Conservation (phyloP, 2,329 filamentous ascomycete genomes). For the Trichoderma koningii region DNA sequence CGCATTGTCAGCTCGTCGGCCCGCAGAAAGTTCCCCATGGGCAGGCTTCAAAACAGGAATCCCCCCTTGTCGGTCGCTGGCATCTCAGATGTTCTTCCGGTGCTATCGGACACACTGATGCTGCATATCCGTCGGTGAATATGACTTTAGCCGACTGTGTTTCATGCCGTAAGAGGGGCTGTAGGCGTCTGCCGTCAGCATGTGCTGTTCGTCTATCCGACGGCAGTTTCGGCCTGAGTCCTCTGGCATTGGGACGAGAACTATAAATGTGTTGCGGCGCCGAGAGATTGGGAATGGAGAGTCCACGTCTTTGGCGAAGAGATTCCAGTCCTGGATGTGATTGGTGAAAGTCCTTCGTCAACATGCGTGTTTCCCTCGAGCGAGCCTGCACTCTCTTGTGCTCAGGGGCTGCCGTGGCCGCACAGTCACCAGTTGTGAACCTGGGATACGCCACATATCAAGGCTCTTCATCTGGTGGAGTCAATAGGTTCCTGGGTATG, state of each 20-base stretch:
- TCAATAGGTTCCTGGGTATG: slow-evolving; percentile 39
- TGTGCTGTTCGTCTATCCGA: not conserved
- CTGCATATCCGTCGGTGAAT: slow-evolving; percentile 11
- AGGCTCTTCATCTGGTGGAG: slow-evolving; percentile 27
- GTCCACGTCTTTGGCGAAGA: not conserved
- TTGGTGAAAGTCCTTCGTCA: not conserved
- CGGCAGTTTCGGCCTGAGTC: slow-evolving; percentile 7
- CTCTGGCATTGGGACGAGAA: not conserved
- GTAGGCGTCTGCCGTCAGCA: not conserved
- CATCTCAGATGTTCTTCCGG: not conserved
- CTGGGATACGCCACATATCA: slow-evolving; percentile 23
- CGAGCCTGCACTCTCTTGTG: slow-evolving; percentile 4
- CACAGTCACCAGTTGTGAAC: slow-evolving; percentile 15
- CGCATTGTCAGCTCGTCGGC: not conserved
- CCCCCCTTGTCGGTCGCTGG: not conserved
- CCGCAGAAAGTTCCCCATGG: not conserved
- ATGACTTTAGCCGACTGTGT: slow-evolving; percentile 17
- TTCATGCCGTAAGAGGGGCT: not conserved
- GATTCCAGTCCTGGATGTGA: not conserved
- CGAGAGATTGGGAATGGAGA: not conserved
- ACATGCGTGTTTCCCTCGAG: slow-evolving; percentile 4
- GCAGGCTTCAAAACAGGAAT: not conserved
- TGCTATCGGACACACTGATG: not conserved
- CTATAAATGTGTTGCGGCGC: not conserved
- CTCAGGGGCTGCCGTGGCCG: slow-evolving; percentile 2